Evolutionary conservation across 2,329 filamentous ascomycete species (phyloP), one percentile per base, ranked within the genome.

Genomic region (Ceratocystis colombiana): DNA sequence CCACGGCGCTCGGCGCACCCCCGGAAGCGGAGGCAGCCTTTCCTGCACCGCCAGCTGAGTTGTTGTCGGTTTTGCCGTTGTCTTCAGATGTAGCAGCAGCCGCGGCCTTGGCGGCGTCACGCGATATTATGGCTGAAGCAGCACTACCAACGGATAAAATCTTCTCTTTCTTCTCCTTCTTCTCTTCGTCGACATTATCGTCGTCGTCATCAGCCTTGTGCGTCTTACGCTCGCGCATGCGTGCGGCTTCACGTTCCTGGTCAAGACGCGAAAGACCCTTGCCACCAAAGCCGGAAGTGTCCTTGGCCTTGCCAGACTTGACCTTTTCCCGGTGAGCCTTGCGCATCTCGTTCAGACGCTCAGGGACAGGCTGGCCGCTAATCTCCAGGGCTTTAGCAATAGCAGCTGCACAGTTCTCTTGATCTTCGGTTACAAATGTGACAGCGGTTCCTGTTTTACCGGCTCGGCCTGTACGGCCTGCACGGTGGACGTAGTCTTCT

Each of bases 401-500:
- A 70, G 95, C 91, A 10, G 89, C 83, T 1, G 94, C 88, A 72
- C 89, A 96, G 69, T 90, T 90, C 73, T 96, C 92, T 74, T 99
- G 92, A 61, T 95, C 89, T 53, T 90, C 88, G 0, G 90, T 95
- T 67, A 99, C 80, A 73, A 97, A 96, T 0, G 94, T 99, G 63
- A 99, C 89, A 0, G 94, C 94, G 48, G 91, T 96, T 69, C 94
- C 94, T 25, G 86, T 96, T 72, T 96, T 96, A 50, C 94, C 94
- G 59, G 94, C 94, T 73, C 94, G 88, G 10, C 94, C 94, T 6
- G 94, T 97, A 71, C 94, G 89, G 61, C 94, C 94, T 66, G 89
- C 90, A 69, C 94, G 88, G 75, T 96, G 94, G 50, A 97, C 93
- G 72, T 97, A 97, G 73, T 97, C 94, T 76, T 99, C 94, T 69